Base-by-base conservation (phyloP, 345 rosid species). In the Hypericum androsaemum region DNA sequence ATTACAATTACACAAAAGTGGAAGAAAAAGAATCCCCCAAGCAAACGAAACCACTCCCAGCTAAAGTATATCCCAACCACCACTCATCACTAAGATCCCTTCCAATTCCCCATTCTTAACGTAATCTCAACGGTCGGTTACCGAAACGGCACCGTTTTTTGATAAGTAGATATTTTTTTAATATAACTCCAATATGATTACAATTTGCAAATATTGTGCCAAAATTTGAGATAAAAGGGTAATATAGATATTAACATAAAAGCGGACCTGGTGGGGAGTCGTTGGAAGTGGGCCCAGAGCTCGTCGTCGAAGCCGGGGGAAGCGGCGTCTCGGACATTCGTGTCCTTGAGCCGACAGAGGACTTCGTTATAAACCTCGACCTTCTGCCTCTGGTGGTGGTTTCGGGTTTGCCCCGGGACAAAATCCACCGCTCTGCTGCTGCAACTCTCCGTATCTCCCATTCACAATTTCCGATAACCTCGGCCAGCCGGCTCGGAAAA, bases 251-350 rank as follows among this genome's bases (percentile, higher is more conserved):
- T 44, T 64, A n/a, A n/a, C n/a, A 16, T 12, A 37, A 35, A 12
- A 12, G 28, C n/a, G 41, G 62, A 80, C 90, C 86, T 62, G 15
- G 64, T 39, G 7, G 84, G 82, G 37, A 83, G 81, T 44, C 77
- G 64, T 46, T 39, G n/a, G 56, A 83, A 80, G 63, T 80, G 90
- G 57, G 65, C 56, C 86, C 79, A 74, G 12, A 83, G 84, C 43
- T 80, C 79, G 38, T 76, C 80, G 54, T 78, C 82, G 41, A 80
- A 83, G 46, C 67, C 71, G 56, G 76, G 68, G 32, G 32, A 22
- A 22, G 32, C 32, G 1, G 76, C 70, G 32, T 70, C 86, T 49
- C 64, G 61, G 36, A 53, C 51, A 6, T 70, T 84, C 47, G 64
- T 61, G 36, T 56, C 51, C 5, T 69, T 63, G 48, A 83, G 80